Evolutionary conservation across 805 yeast species (phyloP), one percentile per base, ranked within the genome.

Genomic region (Ogataea haglerorum): DNA sequence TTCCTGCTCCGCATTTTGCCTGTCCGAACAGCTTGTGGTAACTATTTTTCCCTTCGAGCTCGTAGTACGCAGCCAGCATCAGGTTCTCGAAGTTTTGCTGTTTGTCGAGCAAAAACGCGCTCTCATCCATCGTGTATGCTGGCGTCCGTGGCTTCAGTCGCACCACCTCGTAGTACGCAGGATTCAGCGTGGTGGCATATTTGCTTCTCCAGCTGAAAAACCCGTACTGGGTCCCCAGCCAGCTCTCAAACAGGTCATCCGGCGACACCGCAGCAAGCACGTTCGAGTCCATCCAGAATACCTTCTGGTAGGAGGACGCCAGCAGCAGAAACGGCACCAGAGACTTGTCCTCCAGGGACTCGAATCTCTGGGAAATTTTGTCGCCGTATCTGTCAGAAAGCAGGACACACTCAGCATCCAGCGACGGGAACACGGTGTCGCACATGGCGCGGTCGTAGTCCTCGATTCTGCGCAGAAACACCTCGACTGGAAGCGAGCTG

Each of bases 181-280:
- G 85, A 3, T 80, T 68, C 0, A 85, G 78, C 3, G 82, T 74
- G 42, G 87, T 67, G 52, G 73, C 69, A 85, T 87, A 81, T 45
- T 76, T 75, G 57, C 80, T 86, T 1, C 87, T 87, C 88, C 87
- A 82, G 4, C 76, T 65, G 19, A 82, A 67, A 53, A 82, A 58
- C 1, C 87, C 86, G 13, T 64, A 57, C 6, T 67, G 58, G n/a
- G 46, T 38, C 54, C 70, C 80, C 6, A 81, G 75, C 30, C 70
- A 68, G n/a, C 51, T 43, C 2, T 46, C 32, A 24, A 63, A 60
- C 30, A 61, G 39, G 1, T 24, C 10, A 16, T 63, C 64, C 5
- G 69, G 65, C 39, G 60, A 57, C 33, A 52, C 52, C 22, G 70
- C 57, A 2, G 73, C 68, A 30, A 70, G 53, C 40, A 68, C 67